Evolutionary conservation across 1,284 basidiomycete species (phyloP), one percentile per base, ranked within the genome.

Genomic region (Cutaneotrichosporon dermatis): DNA sequence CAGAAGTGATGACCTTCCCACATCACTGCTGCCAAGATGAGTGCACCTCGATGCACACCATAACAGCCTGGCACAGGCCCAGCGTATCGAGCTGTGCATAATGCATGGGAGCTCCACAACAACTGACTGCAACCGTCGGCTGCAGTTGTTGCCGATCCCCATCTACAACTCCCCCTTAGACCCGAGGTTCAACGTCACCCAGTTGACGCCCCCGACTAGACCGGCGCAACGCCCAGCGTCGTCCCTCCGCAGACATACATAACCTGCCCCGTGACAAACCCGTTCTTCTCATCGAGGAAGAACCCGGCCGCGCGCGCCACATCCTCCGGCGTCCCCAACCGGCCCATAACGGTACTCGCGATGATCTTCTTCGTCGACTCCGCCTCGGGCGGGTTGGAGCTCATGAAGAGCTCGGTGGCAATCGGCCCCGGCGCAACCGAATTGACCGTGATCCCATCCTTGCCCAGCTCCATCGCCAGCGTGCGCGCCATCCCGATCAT

Each of bases 401-500:
- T 72, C 71, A 71, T 79, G 73, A 61, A 61, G 69, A 78, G 73
- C 70, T 94, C 91, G 39, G 92, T 94, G n/a, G 85, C 84, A 69
- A 95, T 88, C 76, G 95, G 94, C 15, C 92, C 92, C 16, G 92
- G 92, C 55, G 88, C 88, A 66, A 97, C 90, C 50, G 83, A 69
- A 75, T 94, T 93, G 46, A 95, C 91, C 71, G 92, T 89, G 59
- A 96, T 85, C 65, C 91, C 91, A 71, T 91, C 85, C 67, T 84
- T 82, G 50, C 84, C 82, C 85, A 88, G 89, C 68, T 89, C 88
- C 74, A 83, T 82, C 33, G 76, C 78, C 44, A 81, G 72, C 9
- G 79, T 73, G 58, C 80, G 79, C 66, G 78, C 82, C 73, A 91
- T 87, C 8, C 88, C 89, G 51, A 90, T 81, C 35, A 90, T 90